Evolutionary conservation across 305 asterid species (phyloP).

Genomic region (Ajuga reptans): DNA sequence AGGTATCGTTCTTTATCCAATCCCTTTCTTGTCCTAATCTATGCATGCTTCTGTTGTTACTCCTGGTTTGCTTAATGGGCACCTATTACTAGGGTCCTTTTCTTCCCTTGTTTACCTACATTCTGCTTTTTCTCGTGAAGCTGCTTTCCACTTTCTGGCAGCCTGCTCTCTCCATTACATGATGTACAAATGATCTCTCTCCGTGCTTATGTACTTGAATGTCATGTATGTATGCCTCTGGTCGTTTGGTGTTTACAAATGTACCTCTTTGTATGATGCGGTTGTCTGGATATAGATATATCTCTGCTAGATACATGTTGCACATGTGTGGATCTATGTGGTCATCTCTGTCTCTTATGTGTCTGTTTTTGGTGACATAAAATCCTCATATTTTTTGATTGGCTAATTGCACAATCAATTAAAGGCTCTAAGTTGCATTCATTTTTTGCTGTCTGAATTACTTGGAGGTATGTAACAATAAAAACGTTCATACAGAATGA

Average conservation of each 20-base stretch:
- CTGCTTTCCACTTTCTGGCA: not conserved
- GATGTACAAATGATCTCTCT: not conserved
- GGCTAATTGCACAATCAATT: not conserved
- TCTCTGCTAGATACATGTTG: conserved; percentile 9
- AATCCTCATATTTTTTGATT: not conserved
- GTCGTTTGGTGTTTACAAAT: conserved; percentile 6
- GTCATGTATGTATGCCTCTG: conserved; percentile 1
- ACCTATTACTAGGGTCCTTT: not conserved
- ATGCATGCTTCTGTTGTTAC: conserved; percentile 15
- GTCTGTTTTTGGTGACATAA: not conserved
- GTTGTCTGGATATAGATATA: conserved; percentile 5
- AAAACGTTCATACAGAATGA: not conserved
- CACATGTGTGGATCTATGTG: not conserved
- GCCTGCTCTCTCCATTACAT: not conserved
- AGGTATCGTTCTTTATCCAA: conserved; percentile 38
- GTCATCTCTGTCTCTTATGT: not conserved
- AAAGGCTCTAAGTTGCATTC: conserved; percentile 1
- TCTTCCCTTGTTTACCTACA: not conserved
- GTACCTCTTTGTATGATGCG: not conserved
- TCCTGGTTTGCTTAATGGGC: conserved; percentile 2
- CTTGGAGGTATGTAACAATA: not conserved
- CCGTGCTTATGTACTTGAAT: not conserved
- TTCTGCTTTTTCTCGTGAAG: not conserved
- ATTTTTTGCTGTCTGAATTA: not conserved
- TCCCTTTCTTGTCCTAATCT: conserved; percentile 13